These are phyloP conservation scores for Penicillium daleae DNA, from an alignment of 495 filamentous ascomycete genomes.

Conservation along the genomic window DNA sequence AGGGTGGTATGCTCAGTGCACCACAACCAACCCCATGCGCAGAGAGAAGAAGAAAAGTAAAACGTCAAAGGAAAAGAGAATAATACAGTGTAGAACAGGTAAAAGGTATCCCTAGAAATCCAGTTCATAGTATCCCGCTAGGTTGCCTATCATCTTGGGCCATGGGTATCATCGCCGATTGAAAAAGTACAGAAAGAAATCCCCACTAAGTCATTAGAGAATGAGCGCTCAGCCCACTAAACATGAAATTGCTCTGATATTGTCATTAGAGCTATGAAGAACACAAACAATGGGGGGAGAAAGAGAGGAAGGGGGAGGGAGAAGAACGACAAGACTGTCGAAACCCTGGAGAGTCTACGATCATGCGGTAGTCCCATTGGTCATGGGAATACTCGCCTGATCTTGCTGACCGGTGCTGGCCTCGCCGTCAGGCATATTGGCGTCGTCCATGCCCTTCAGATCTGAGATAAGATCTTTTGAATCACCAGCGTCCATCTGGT, in stretches of 20 bases:
- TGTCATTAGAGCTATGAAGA: not conserved
- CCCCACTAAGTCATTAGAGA: not conserved
- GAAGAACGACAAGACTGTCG: not conserved
- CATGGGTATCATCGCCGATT: conserved; percentile 1
- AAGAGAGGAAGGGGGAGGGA: not conserved
- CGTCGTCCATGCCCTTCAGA: conserved; percentile 28
- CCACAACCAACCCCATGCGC: not conserved
- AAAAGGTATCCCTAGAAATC: not conserved
- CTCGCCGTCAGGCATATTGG: conserved; percentile 22
- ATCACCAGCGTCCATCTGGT: conserved; percentile 26
- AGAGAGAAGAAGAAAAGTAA: conserved; percentile 1
- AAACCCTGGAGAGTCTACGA: not conserved
- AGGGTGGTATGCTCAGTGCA: not conserved
- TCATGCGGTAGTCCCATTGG: conserved; percentile 41
- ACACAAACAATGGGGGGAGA: not conserved
- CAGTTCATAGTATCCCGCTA: not conserved
- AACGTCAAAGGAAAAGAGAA: not conserved
- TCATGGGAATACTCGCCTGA: conserved; percentile 24
- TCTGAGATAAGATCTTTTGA: conserved; percentile 27
- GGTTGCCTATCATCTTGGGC: not conserved
- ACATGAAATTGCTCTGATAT: not conserved
- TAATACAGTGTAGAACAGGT: not conserved
- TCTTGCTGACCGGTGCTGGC: conserved; percentile 12
- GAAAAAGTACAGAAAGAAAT: not conserved
- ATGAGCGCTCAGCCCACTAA: not conserved